Base-by-base conservation (phyloP, 495 filamentous ascomycete genomes). In the Hyaloscypha hepaticicola region DNA sequence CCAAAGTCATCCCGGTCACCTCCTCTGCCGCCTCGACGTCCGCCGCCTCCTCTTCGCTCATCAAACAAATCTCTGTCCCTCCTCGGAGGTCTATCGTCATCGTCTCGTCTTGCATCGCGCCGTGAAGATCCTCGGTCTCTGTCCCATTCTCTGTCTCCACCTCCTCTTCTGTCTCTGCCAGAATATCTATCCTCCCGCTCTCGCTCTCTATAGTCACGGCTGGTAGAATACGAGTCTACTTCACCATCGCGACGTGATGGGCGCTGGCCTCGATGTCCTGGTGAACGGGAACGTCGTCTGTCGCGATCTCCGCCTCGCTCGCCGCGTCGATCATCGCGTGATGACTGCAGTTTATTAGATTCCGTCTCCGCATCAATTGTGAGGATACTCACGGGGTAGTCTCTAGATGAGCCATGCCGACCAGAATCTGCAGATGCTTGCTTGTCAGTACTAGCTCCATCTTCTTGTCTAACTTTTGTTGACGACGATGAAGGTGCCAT, bases 161-260 rank as follows among this genome's bases (percentile, higher is more conserved):
- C 75, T 14, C 70, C 70, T 33, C 76, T 72, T 49, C 83, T 75
- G 41, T 88, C 85, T 50, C 88, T 84, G 27, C 83, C 84, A 21
- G 86, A 85, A 72, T 96, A 96, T 68, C 91, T 83, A 61, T 96
- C 92, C 72, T 97, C 93, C 51, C 93, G 88, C 80, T 97, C 93
- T 38, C 93, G 83, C 72, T 94, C 93, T 75, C 93, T 85, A 76
- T 95, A 94, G 78, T 89, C 92, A 57, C 93, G 87, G 74, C 91
- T 96, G 8, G 90, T 90, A 9, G 92, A 94, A 77, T 97, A 97
- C 11, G 90, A 86, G 72, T 97, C 93, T 73, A 85, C 83, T 69
- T 96, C 92, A 29, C 76, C 78, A 61, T 85, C 83, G 59, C 82
- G 76, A 64, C 88, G 83, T 60, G 85, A 81, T 28, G 79, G 76